Evolutionary conservation across 2,329 filamentous ascomycete species (phyloP).

Genomic region (Cephalotrichum gorgonifer): DNA sequence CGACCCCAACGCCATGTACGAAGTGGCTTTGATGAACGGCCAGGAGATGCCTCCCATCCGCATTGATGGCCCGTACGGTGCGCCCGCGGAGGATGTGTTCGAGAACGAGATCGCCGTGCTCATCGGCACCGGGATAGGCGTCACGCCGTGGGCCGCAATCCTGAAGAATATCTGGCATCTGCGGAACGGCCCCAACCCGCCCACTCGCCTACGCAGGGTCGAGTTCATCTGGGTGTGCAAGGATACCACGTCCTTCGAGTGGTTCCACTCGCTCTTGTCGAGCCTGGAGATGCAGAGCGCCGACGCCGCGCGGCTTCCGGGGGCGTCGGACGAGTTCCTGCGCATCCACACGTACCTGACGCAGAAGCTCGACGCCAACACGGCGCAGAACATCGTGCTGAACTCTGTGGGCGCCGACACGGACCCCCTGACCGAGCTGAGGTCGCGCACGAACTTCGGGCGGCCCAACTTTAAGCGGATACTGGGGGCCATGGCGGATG

Average conservation of each 20-base stretch:
- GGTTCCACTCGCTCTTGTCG: conserved; percentile 80
- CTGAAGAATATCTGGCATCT: conserved; percentile 90
- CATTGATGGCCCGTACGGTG: conserved; percentile 82
- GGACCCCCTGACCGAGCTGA: conserved; percentile 76
- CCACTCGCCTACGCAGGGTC: conserved; percentile 69
- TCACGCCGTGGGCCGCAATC: conserved; percentile 67
- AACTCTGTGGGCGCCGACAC: conserved; percentile 75
- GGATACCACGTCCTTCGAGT: conserved; percentile 81
- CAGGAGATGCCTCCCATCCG: conserved; percentile 72
- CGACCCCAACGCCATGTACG: conserved; percentile 83
- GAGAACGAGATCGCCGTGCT: conserved; percentile 72
- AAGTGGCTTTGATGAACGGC: conserved; percentile 74
- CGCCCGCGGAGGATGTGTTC: conserved; percentile 87
- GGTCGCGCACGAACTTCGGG: conserved; percentile 77
- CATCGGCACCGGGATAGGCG: conserved; percentile 67
- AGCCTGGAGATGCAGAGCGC: conserved; percentile 69
- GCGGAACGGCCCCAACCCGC: conserved; percentile 68
- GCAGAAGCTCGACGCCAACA: conserved; percentile 72
- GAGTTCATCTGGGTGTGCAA: conserved; percentile 94
- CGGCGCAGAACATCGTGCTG: conserved; percentile 78
- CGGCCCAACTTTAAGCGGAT: conserved; percentile 70
- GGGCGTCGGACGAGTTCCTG: conserved; percentile 62
- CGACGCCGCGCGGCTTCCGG: conserved; percentile 46
- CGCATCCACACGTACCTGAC: conserved; percentile 88
- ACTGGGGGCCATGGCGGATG: conserved; percentile 67